phyloP scores from a whole-genome alignment of 2,329 filamentous ascomycete species.

The Mariannaea sp. region DNA sequence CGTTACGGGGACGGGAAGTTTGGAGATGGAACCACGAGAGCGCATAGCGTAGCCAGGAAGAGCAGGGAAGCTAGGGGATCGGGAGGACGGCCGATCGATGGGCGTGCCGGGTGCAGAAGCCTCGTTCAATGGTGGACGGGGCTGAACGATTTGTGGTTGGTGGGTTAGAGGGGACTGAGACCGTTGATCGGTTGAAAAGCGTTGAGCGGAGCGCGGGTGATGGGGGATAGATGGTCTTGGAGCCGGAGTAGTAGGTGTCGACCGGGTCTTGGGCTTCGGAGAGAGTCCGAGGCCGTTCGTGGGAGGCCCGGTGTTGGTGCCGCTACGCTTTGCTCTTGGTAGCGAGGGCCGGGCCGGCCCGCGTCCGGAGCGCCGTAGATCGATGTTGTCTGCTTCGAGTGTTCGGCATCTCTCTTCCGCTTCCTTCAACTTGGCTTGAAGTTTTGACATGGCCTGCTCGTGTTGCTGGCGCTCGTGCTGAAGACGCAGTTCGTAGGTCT shows the following conservation, averaged over 20 bases:
- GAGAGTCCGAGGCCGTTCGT: conserved; percentile 27
- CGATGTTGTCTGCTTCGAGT: conserved; percentile 37
- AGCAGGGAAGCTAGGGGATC: conserved; percentile 37
- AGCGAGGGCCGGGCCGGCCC: conserved; percentile 22
- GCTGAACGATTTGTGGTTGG: conserved; percentile 16
- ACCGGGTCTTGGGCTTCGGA: conserved; percentile 32
- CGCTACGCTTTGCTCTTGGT: conserved; percentile 27
- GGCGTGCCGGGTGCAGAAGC: conserved; percentile 12
- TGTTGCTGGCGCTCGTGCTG: conserved; percentile 44
- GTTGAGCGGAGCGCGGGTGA: conserved; percentile 27
- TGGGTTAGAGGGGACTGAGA: conserved; percentile 11
- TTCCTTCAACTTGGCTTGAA: conserved; percentile 44
- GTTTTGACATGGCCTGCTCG: conserved; percentile 39
- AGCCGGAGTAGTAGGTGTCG: conserved; percentile 33
- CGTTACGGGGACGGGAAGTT: conserved; percentile 46
- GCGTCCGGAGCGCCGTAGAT: conserved; percentile 28
- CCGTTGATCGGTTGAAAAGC: conserved; percentile 19
- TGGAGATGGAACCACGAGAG: conserved; percentile 45
- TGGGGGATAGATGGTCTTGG: conserved; percentile 24
- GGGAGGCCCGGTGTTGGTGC: conserved; percentile 20
- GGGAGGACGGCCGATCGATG: conserved; percentile 25
- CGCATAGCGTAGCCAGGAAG: conserved; percentile 39
- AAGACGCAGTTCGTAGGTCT: conserved; percentile 47
- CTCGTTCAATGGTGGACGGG: conserved; percentile 15
- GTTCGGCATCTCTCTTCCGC: conserved; percentile 41